Base-by-base conservation (phyloP, 1,284 basidiomycete species). In the Cerioporus squamosus region DNA sequence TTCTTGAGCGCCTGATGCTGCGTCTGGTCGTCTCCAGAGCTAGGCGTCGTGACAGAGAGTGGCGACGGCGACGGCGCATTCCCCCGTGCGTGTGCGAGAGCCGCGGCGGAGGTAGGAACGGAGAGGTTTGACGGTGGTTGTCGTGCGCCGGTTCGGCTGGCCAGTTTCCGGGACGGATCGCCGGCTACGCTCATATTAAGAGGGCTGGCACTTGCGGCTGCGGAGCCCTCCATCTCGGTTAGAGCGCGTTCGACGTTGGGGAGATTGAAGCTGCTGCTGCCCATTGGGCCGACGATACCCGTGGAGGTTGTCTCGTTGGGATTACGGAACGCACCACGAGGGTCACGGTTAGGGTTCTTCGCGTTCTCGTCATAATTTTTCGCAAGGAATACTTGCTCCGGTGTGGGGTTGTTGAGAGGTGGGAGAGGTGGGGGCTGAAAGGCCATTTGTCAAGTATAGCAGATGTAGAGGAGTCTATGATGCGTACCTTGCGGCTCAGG, bases 331-430 rank as follows among this genome's bases (percentile, higher is more conserved):
- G 90, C 86, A n/a, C 87, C 87, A 51, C 92, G 87, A 15, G 94
- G 93, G 75, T 96, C 94, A 55, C 91, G 85, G 64, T 94, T 91
- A 0, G 91, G 84, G 69, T 94, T 94, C 75, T 93, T 93, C 44
- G 90, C 83, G 62, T 95, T 91, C 68, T 93, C 86, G 72, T 95
- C 94, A 72, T 94, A 94, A 68, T 97, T 91, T 68, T 90, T 89
- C 5, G 88, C 81, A 14, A 97, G 84, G 81, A 97, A 97, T 0
- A 84, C 79, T 74, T 97, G 94, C 70, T 97, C 95, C 2, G 90
- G 86, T 49, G 86, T 87, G 0, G 90, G 90, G 26, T 82, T 86
- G 70, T 90, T 91, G 78, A 93, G 87, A 0, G 88, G 83, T 3
- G 90, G 90, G 20, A 91, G 72, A 22, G 87, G 80, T 7, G 85